Conservation (phyloP, 2,329 filamentous ascomycete species). For the Bimuria novae-zelandiae region DNA sequence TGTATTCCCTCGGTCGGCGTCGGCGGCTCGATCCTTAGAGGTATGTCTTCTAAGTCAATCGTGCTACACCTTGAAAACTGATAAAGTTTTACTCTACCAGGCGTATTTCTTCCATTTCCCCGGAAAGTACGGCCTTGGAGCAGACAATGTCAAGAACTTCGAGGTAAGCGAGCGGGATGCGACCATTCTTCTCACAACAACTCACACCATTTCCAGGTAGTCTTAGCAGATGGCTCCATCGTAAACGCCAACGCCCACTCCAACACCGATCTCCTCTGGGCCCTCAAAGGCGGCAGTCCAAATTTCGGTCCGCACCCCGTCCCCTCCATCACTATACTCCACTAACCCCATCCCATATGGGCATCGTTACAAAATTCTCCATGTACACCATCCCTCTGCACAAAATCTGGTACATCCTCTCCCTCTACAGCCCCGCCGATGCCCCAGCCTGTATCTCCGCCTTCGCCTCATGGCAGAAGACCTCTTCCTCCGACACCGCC, state of each 20-base stretch:
- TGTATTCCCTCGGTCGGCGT: constrained; percentile 18
- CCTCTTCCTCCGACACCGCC: constrained; percentile 20
- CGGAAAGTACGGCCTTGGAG: not conserved
- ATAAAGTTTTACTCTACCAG: too few relatives aligned
- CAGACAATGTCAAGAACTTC: constrained; percentile 6
- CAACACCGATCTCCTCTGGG: constrained; percentile 28
- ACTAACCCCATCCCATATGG: too few relatives aligned
- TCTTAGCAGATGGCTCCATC: constrained; percentile 3
- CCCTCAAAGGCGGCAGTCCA: constrained; percentile 8
- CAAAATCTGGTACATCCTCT: constrained; percentile 25
- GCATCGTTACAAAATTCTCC: constrained; percentile 3
- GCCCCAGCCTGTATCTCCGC: constrained; percentile 22
- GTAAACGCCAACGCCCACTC: constrained; percentile 11
- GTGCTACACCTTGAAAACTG: too few relatives aligned
- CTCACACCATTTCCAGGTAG: not conserved
- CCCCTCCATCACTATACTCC: not conserved
- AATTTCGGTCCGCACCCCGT: constrained; percentile 14
- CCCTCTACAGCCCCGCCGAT: constrained; percentile 19
- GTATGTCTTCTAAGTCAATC: not conserved
- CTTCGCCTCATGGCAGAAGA: constrained; percentile 29
- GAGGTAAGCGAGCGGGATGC: not conserved
- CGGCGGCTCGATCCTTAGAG: constrained; percentile 31
- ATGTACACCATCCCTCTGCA: constrained; percentile 1
- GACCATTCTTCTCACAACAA: not conserved
- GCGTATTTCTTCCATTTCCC: constrained; percentile 7